These are phyloP conservation scores for Euphorbia lathyris DNA, from an alignment of 345 rosid genomes.

Conservation along the genomic window DNA sequence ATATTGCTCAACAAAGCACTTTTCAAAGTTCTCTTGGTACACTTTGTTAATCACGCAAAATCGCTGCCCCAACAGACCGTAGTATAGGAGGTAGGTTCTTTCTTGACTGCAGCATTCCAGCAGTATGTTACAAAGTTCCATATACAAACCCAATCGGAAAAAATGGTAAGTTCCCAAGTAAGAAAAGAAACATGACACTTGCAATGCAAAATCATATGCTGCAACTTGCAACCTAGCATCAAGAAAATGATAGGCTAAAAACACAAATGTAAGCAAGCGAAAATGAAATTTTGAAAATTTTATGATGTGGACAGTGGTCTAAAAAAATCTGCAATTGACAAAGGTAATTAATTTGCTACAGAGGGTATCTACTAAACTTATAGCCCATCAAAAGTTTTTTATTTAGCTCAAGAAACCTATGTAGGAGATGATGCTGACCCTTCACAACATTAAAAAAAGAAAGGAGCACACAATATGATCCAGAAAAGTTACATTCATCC, in stretches of 20 bases:
- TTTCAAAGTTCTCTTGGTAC: constrained; percentile 86
- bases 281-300: neutral
- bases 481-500: neutral
- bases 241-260: neutral
- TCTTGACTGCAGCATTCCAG: constrained; percentile 95
- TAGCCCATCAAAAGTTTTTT: neutral
- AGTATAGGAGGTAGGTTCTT: constrained; percentile 89
- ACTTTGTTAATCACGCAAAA: constrained; percentile 94
- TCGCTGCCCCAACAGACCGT: constrained; percentile 86
- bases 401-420: neutral
- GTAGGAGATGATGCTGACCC: neutral
- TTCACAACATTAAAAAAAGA: neutral
- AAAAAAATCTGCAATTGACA: neutral
- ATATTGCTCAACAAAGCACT: constrained; percentile 85
- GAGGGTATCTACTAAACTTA: neutral
- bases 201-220: no score
- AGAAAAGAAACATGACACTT: no score
- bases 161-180: neutral
- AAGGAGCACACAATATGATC: neutral
- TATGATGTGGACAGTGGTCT: neutral
- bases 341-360: neutral
- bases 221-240: neutral
- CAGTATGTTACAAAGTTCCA: constrained; percentile 91
- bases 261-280: neutral
- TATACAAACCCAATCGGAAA: constrained; percentile 45